Conservation (phyloP, 768 basidiomycete genomes). For the Mycena chlorophos region DNA sequence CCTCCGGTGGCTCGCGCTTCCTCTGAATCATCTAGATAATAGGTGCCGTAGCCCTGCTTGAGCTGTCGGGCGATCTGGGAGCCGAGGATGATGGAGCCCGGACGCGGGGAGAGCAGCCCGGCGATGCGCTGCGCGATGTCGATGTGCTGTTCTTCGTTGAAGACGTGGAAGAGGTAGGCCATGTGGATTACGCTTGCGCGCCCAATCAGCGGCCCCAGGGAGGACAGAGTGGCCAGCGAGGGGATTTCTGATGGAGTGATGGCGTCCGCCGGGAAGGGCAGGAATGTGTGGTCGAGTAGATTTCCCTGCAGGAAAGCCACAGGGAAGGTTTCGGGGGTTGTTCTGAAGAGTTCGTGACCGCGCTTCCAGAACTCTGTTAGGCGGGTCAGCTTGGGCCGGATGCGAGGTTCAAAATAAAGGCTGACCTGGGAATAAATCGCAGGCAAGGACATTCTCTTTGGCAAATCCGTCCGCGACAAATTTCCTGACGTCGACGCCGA, state of each 20-base stretch:
- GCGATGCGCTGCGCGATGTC: constrained; percentile 42
- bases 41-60: constrained; percentile 28
- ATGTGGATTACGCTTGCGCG: constrained; percentile 48
- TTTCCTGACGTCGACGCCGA: background rate
- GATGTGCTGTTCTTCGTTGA: constrained; percentile 38
- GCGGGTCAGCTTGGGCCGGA: background rate
- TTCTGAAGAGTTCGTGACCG: background rate
- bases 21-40: no score
- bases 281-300: background rate
- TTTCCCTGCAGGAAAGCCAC: background rate
- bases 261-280: background rate
- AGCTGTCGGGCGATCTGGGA: constrained; percentile 33
- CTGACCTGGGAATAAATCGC: background rate
- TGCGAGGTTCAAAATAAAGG: background rate
- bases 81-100: constrained; percentile 49
- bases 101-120: constrained; percentile 38
- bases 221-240: background rate
- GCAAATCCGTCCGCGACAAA: background rate
- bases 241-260: background rate
- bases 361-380: background rate
- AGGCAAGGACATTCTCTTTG: background rate
- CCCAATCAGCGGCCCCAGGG: background rate
- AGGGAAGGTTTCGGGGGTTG: background rate
- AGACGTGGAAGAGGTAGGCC: constrained; percentile 53
- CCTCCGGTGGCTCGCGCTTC: background rate